phyloP scores from a whole-genome alignment of 2,329 filamentous ascomycete species.

The Chaetomiaceae sp. region DNA sequence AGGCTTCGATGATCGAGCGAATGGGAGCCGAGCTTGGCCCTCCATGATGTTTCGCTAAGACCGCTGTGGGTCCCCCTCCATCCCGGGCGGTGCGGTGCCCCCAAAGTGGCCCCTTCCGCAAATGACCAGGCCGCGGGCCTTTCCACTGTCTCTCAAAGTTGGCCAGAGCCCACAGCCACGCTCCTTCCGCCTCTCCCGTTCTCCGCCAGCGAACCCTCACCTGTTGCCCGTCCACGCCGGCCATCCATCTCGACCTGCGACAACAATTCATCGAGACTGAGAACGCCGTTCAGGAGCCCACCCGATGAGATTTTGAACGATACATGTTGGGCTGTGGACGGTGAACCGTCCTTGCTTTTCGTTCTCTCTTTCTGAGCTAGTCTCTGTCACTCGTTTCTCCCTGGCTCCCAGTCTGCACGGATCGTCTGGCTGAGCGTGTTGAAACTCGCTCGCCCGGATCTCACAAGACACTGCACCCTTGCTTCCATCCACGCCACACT shows the following conservation, averaged over 20 bases:
- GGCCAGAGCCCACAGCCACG: slow-evolving; percentile 3
- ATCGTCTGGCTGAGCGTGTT: neutral
- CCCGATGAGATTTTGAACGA: too few species aligned
- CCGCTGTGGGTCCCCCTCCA: slow-evolving; percentile 17
- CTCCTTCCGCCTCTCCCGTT: slow-evolving; percentile 16
- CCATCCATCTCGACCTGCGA: slow-evolving; percentile 10
- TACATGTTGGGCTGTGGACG: too few species aligned
- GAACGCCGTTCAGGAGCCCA: too few species aligned
- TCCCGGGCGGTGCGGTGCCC: slow-evolving; percentile 17
- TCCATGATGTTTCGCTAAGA: slow-evolving; percentile 24
- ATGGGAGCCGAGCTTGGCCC: slow-evolving; percentile 17
- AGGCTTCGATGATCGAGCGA: slow-evolving; percentile 16
- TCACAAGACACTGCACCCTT: neutral
- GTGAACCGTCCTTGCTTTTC: slow-evolving; percentile 4
- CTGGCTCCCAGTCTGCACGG: slow-evolving; percentile 6
- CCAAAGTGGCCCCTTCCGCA: slow-evolving; percentile 23
- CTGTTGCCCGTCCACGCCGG: slow-evolving; percentile 18
- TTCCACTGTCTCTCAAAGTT: slow-evolving; percentile 16
- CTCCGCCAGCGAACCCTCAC: slow-evolving; percentile 16
- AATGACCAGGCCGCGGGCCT: slow-evolving; percentile 18
- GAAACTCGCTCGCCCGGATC: neutral
- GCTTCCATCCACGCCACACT: too few species aligned
- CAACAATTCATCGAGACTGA: slow-evolving; percentile 8
- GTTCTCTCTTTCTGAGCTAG: slow-evolving; percentile 25
- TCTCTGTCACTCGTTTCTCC: slow-evolving; percentile 26